phyloP scores from a whole-genome alignment of 192 early-diverging fungal genomes.

The Gamsiella multidivaricata region DNA sequence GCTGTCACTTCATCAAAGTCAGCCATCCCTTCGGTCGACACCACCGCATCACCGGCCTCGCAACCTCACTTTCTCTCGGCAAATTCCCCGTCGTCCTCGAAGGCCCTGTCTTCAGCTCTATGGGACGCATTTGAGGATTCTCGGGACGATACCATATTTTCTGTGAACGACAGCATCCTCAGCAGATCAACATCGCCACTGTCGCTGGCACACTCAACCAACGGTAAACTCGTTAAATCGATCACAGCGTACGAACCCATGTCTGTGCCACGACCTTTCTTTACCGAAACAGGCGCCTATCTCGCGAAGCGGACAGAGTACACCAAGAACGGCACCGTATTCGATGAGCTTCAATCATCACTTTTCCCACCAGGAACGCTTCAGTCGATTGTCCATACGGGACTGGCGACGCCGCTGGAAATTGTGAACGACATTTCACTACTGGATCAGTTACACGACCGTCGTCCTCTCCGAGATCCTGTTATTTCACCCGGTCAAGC shows the following conservation, averaged over 20 bases:
- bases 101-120: neutral
- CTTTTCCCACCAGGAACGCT: constrained; percentile 52
- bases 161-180: constrained; percentile 29
- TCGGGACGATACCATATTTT: constrained; percentile 18
- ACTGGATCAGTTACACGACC: constrained; percentile 35
- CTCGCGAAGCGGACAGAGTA: constrained; percentile 15
- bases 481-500: constrained; percentile 24
- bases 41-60: neutral
- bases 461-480: constrained; percentile 21
- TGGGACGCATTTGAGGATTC: neutral
- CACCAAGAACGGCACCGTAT: constrained; percentile 19
- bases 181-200: constrained; percentile 23
- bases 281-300: constrained; percentile 3
- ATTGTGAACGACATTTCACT: constrained; percentile 44
- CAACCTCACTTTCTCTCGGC: neutral
- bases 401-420: constrained; percentile 34
- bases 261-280: constrained; percentile 8
- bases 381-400: constrained; percentile 31
- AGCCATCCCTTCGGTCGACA: neutral
- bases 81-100: constrained; percentile 1
- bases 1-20: constrained; percentile 12
- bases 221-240: constrained; percentile 7
- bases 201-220: neutral
- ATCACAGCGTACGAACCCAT: constrained; percentile 7
- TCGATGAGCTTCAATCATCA: constrained; percentile 51